Evolutionary conservation across 148 eudicot species (phyloP).

Genomic region (Rheum nobile): DNA sequence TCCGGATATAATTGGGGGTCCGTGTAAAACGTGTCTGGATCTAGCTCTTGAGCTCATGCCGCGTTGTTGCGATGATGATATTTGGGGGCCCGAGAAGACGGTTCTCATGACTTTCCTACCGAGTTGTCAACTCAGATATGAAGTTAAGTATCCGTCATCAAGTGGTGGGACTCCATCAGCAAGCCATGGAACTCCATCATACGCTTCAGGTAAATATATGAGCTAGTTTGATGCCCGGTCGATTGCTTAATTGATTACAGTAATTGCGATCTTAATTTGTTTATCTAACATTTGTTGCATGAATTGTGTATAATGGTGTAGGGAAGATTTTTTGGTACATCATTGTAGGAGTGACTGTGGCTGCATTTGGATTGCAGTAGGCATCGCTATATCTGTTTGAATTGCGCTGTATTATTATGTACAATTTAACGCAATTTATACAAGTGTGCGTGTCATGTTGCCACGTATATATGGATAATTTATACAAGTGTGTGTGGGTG

Average conservation of each 20-base stretch:
- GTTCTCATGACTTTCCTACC: neutral
- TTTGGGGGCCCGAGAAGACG: neutral
- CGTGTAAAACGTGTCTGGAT: conserved; percentile 11
- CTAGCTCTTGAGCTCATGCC: neutral
- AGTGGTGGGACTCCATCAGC: too few species aligned
- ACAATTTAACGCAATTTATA: too few species aligned
- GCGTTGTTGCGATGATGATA: neutral
- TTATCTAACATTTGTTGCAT: neutral
- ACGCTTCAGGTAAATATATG: neutral
- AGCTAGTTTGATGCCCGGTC: too few species aligned
- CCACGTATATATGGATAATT: neutral
- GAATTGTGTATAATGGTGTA: too few species aligned
- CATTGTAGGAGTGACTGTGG: neutral
- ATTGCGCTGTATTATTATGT: too few species aligned
- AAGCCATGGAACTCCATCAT: too few species aligned
- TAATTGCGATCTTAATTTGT: too few species aligned
- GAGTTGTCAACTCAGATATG: conserved; percentile 15
- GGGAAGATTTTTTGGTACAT: neutral
- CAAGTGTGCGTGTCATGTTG: too few species aligned
- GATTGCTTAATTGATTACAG: too few species aligned
- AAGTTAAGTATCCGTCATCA: neutral
- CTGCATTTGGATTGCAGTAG: neutral
- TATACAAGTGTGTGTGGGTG: neutral
- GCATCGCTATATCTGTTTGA: too few species aligned
- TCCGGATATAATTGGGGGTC: conserved; percentile 15